These are phyloP conservation scores for Linum lewisii DNA, from an alignment of 345 rosid species.

Conservation along the genomic window DNA sequence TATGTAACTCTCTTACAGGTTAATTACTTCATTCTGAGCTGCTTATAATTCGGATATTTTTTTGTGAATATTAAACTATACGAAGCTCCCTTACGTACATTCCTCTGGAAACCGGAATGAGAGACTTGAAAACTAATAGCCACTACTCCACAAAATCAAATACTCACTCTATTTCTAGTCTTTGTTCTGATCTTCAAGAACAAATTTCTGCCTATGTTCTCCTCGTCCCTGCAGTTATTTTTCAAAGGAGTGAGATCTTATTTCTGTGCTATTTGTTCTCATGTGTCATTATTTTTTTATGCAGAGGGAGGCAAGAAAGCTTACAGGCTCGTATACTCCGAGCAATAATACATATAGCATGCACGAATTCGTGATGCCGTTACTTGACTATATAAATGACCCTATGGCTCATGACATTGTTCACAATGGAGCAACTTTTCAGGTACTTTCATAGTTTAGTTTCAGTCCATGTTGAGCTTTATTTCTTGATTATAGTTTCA, in stretches of 20 bases:
- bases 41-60: background rate
- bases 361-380: conserved; percentile 79
- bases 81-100: background rate
- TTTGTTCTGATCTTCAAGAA: background rate
- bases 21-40: conserved; percentile 6
- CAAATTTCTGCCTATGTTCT: background rate
- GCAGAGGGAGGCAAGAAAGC: conserved; percentile 69
- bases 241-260: background rate
- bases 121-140: background rate
- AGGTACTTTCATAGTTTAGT: conserved; percentile 37
- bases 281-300: conserved; percentile 5
- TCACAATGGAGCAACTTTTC: conserved; percentile 93
- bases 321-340: conserved; percentile 29
- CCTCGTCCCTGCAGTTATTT: background rate
- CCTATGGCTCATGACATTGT: conserved; percentile 71
- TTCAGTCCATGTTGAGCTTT: conserved; percentile 1
- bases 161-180: background rate
- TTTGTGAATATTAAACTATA: background rate
- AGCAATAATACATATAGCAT: conserved; percentile 58
- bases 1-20: conserved; percentile 22
- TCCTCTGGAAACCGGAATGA: background rate
- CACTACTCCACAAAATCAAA: background rate
- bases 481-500: no score
- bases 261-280: background rate
- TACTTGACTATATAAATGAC: conserved; percentile 55